Conservation (phyloP, 2,329 filamentous ascomycete species). For the Blastomyces percursus region DNA sequence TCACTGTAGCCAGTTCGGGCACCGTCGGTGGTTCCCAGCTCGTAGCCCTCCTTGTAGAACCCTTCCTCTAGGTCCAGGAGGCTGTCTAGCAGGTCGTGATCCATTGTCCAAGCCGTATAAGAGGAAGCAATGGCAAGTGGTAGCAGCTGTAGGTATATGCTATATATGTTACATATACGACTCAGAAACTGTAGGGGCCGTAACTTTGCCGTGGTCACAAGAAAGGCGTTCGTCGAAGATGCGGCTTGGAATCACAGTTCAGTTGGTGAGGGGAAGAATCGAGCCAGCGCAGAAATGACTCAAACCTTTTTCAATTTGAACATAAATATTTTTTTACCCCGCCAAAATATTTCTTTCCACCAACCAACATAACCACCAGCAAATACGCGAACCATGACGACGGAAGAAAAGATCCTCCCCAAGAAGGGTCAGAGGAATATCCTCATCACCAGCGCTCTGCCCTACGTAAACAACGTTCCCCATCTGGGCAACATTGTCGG, state of each 20-base stretch:
- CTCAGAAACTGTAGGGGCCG: not conserved
- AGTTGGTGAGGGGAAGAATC: not conserved
- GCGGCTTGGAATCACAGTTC: not conserved
- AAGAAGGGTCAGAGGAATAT: conserved; percentile 67
- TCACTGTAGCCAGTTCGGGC: conserved; percentile 68
- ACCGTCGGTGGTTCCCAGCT: conserved; percentile 64
- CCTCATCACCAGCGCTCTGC: conserved; percentile 81
- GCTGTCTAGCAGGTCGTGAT: conserved; percentile 42
- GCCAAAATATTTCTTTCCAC: conserved; percentile 9
- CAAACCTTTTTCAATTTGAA: not conserved
- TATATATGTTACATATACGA: not conserved
- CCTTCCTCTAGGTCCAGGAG: conserved; percentile 51
- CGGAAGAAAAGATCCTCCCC: conserved; percentile 14
- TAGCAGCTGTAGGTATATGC: not conserved
- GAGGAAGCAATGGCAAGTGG: not conserved
- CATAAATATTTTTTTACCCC: not conserved
- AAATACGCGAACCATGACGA: conserved; percentile 10
- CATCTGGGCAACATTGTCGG: conserved; percentile 86
- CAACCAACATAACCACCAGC: conserved; percentile 7
- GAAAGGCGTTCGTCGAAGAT: not conserved
- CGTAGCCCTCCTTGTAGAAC: conserved; percentile 76
- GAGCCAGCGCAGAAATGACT: not conserved
- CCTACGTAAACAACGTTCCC: conserved; percentile 70
- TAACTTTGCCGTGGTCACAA: not conserved
- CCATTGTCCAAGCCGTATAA: not conserved